Base-by-base conservation (phyloP, 768 basidiomycete genomes). In the Boletus rufocinnamomeus region DNA sequence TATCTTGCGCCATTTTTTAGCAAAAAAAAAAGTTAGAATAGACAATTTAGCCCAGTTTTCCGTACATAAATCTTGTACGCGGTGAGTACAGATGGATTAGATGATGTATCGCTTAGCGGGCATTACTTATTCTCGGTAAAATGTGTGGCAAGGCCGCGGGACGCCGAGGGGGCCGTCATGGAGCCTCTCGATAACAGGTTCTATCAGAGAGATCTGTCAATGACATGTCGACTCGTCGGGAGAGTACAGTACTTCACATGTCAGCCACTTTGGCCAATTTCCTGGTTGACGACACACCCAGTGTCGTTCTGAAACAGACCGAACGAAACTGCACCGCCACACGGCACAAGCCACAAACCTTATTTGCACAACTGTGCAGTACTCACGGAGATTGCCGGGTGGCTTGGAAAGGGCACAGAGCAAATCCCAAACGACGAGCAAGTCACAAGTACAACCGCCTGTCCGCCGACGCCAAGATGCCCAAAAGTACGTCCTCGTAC, bases 391-490 rank as follows among this genome's bases (percentile, higher is more conserved):
- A 62, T 60, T 54, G 37, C 75, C 75, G 75, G 46, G 74, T 76
- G 75, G 75, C 75, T 76, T 66, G 61, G 28, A 43, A 21, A 6
- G 35, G 32, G 6, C 52, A 27, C n/a, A 38, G 27, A 28, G 27
- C 44, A 28, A 52, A 50, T 45, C 51, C 30, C 50, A 56, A 62
- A 51, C 57, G 41, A 56, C 61, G 57, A 66, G 58, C 64, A 63
- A 66, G 67, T 54, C 54, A 17, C 61, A 60, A 67, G 59, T 63
- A 65, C 66, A 63, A 63, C 63, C 65, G 66, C 56, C 64, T 67
- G 60, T 67, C 62, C 63, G 63, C 68, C 72, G 64, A 66, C 74
- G 64, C 74, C 75, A 72, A 76, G 72, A 78, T 78, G 77, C 75
- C 75, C 68, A 77, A 69, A 73, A 72, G 77, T 78, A 65, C 19